Percentiles rank a stretch among this genome's conserved stretches.
phyloP scores from a whole-genome alignment of 257 asterid species.

The Ilex asprella region DNA sequence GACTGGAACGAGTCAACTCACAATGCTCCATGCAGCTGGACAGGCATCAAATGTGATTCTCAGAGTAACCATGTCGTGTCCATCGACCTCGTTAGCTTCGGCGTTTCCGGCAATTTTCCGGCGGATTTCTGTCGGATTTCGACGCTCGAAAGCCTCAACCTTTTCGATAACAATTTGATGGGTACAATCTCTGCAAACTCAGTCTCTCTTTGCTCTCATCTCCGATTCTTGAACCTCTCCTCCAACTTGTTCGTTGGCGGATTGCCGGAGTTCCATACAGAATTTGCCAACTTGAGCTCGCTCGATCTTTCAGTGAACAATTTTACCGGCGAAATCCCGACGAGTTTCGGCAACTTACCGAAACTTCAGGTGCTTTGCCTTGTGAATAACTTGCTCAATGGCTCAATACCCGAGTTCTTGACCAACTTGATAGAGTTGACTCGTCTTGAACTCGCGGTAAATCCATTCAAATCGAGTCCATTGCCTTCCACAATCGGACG shows the following conservation, averaged over 20 bases:
- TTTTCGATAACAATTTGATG: slow-evolving; percentile 38
- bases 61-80: slow-evolving; percentile 36
- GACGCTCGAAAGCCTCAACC: slow-evolving; percentile 41
- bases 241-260: slow-evolving; percentile 49
- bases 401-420: slow-evolving; percentile 57
- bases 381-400: slow-evolving; percentile 48
- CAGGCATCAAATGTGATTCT: slow-evolving; percentile 48
- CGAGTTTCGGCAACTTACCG: slow-evolving; percentile 42
- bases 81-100: slow-evolving; percentile 32
- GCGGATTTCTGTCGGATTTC: slow-evolving; percentile 65
- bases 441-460: slow-evolving; percentile 34
- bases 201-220: slow-evolving; percentile 51
- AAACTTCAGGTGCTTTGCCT: slow-evolving; percentile 42
- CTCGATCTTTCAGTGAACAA: slow-evolving; percentile 51
- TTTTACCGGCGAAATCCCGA: slow-evolving; percentile 65
- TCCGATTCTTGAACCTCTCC: slow-evolving; percentile 38
- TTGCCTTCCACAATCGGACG: slow-evolving; percentile 57
- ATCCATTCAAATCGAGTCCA: slow-evolving; percentile 45
- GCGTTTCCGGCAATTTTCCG: slow-evolving; percentile 50
- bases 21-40: slow-evolving; percentile 66
- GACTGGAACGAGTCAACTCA: slow-evolving; percentile 42
- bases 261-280: slow-evolving; percentile 40
- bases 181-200: slow-evolving; percentile 36
- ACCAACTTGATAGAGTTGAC: slow-evolving; percentile 54
- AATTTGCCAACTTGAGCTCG: slow-evolving; percentile 37